phyloP scores from a whole-genome alignment of 345 rosid genomes.

The Zanthoxylum bungeanum region DNA sequence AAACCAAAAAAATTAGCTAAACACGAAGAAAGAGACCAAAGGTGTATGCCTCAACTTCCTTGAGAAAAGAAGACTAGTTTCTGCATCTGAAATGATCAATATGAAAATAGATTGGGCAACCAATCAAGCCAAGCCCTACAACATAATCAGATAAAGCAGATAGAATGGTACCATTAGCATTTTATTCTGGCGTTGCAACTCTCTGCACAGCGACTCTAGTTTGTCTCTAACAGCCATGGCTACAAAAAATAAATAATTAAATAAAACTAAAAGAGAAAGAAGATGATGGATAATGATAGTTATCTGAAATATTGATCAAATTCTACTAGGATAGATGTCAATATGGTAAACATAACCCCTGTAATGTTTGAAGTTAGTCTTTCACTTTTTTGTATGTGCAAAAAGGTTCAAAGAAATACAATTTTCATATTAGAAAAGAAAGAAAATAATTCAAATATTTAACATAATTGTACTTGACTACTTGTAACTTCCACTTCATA shows the following conservation, averaged over 20 bases:
- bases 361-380: background rate
- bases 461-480: background rate
- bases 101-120: background rate
- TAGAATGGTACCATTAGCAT: constrained; percentile 63
- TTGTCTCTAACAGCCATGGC: constrained; percentile 82
- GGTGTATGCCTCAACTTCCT: background rate
- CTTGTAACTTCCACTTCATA: background rate
- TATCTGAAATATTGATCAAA: background rate
- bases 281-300: background rate
- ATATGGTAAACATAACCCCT: background rate
- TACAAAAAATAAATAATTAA: constrained; percentile 28
- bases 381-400: background rate
- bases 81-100: background rate
- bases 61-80: background rate
- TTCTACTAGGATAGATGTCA: background rate
- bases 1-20: background rate
- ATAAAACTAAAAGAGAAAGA: background rate
- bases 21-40: background rate
- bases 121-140: background rate
- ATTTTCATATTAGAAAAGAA: background rate
- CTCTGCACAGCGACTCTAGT: constrained; percentile 91
- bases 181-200: constrained; percentile 92
- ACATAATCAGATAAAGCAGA: constrained; percentile 5
- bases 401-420: background rate
- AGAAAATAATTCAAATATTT: background rate